phyloP scores from a whole-genome alignment of 2,329 filamentous ascomycete species.

The Scopulariopsis brevicaulis region DNA sequence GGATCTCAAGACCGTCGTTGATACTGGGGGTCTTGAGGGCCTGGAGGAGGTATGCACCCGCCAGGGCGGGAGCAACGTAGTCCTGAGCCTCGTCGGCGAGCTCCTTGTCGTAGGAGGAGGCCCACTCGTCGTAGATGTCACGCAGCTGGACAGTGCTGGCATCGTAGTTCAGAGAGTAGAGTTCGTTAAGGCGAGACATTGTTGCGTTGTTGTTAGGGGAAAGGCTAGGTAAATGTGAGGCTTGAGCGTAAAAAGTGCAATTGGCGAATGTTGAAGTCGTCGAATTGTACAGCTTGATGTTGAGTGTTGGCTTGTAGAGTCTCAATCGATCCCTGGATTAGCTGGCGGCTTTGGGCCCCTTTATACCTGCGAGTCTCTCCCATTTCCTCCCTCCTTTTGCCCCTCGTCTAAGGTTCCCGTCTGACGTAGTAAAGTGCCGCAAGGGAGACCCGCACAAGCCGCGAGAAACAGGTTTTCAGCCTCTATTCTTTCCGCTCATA shows the following conservation, averaged over 20 bases:
- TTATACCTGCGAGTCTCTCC: background rate
- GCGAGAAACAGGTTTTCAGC: background rate
- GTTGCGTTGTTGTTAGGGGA: background rate
- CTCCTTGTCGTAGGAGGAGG: slow-evolving; percentile 20
- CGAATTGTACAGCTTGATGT: background rate
- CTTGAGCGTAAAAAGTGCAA: background rate
- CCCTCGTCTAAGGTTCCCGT: background rate
- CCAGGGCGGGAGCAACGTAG: slow-evolving; percentile 26
- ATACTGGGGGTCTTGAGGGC: slow-evolving; percentile 13
- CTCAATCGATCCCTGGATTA: background rate
- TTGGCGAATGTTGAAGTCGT: background rate
- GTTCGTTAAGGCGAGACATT: slow-evolving; percentile 16
- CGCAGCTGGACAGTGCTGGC: slow-evolving; percentile 12
- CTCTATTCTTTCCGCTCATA: background rate
- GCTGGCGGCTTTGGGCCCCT: background rate
- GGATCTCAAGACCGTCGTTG: slow-evolving; percentile 19
- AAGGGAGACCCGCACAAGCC: background rate
- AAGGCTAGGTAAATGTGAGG: background rate
- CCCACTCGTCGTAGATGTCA: slow-evolving; percentile 24
- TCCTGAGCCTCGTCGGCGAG: slow-evolving; percentile 23
- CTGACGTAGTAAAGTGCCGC: background rate
- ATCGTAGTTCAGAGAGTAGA: slow-evolving; percentile 12
- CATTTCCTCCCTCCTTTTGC: background rate
- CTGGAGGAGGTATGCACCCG: slow-evolving; percentile 21
- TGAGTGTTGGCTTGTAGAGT: background rate